A percentile compares a stretch with the other conserved stretches of the same genome.
Conservation (phyloP, 192 early-diverging fungal species). For the Coemansia umbellata region DNA sequence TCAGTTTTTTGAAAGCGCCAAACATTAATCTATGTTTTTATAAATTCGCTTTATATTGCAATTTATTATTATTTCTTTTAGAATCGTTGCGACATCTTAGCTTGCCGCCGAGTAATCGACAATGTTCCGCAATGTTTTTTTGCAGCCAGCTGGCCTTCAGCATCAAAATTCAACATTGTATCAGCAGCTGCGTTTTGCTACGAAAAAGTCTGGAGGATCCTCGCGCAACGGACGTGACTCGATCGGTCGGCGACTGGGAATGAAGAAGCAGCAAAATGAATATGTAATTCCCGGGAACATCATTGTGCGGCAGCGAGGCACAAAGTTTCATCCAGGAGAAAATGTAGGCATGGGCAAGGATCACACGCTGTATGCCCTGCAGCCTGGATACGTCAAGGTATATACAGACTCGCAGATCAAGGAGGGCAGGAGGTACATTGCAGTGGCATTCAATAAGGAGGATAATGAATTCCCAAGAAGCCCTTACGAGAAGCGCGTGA, state of each 20-base stretch:
- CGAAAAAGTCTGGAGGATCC: constrained; percentile 74
- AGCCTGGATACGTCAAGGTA: constrained; percentile 71
- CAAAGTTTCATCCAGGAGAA: constrained; percentile 74
- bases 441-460: constrained; percentile 60
- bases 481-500: constrained; percentile 58
- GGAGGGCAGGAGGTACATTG: constrained; percentile 62
- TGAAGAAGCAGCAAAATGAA: constrained; percentile 67
- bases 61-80: too few species aligned
- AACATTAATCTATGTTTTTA: too few species aligned
- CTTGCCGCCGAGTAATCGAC: too few species aligned
- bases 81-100: too few species aligned
- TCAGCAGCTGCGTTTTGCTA: constrained; percentile 68
- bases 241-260: constrained; percentile 69
- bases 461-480: constrained; percentile 58
- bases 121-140: constrained; percentile 30
- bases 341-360: constrained; percentile 77
- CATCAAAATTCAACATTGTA: background rate
- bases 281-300: constrained; percentile 73
- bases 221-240: constrained; percentile 78
- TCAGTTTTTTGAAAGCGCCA: too few species aligned
- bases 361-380: constrained; percentile 69
- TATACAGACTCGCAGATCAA: constrained; percentile 63
- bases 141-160: background rate
- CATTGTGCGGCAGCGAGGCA: constrained; percentile 77
- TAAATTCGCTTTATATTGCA: too few species aligned